phyloP scores from a whole-genome alignment of 495 filamentous ascomycete genomes.

The Ascobolus immersus region DNA sequence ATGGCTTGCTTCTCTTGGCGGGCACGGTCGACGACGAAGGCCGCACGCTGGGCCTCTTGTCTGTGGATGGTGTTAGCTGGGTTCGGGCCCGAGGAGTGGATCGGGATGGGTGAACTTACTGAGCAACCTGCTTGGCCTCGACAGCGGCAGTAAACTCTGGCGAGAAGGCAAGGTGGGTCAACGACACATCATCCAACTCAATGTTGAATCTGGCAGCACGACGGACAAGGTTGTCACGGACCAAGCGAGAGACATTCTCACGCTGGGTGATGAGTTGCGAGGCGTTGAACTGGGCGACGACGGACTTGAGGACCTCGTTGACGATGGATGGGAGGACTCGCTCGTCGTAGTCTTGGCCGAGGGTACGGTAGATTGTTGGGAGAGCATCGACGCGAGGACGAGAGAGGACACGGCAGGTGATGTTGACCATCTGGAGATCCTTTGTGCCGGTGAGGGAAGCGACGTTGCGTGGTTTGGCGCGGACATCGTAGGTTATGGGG shows the following conservation, averaged over 20 bases:
- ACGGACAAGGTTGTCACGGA: constrained; percentile 73
- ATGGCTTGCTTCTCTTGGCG: constrained; percentile 98
- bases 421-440: constrained; percentile 98
- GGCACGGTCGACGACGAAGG: constrained; percentile 95
- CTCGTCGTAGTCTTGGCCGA: constrained; percentile 92
- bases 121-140: constrained; percentile 95
- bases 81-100: not conserved
- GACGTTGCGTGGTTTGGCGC: constrained; percentile 88
- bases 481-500: constrained; percentile 87
- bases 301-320: constrained; percentile 95
- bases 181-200: constrained; percentile 82
- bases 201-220: constrained; percentile 93
- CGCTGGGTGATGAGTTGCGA: constrained; percentile 94
- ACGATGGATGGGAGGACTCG: constrained; percentile 90
- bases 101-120: constrained; percentile 16
- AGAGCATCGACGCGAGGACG: constrained; percentile 66
- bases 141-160: constrained; percentile 97
- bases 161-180: constrained; percentile 98
- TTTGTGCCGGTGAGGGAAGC: constrained; percentile 95
- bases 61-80: not conserved
- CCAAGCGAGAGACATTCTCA: constrained; percentile 78
- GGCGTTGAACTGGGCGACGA: constrained; percentile 97
- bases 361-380: constrained; percentile 85
- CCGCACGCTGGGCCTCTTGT: constrained; percentile 90
- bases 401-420: constrained; percentile 97